phyloP scores from a whole-genome alignment of 768 basidiomycete species.

The Leccinum disarticulatum region DNA sequence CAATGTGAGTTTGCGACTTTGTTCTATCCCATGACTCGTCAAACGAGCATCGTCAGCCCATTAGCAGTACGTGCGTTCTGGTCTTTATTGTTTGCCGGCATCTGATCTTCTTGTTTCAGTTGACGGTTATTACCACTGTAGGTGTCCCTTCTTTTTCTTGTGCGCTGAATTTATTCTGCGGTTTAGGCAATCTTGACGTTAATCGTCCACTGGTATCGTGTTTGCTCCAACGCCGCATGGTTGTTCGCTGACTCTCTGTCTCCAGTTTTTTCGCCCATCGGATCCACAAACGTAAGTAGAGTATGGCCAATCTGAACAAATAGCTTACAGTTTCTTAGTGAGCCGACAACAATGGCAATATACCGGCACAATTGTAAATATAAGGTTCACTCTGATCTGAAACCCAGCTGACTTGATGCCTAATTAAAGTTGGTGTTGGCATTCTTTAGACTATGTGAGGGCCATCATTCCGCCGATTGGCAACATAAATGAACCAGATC shows the following conservation, averaged over 20 bases:
- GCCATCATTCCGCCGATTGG: neutral
- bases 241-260: neutral
- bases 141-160: neutral
- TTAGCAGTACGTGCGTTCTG: constrained; percentile 25
- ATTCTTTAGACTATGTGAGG: constrained; percentile 34
- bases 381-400: constrained; percentile 2
- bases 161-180: constrained; percentile 11
- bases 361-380: constrained; percentile 36
- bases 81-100: neutral
- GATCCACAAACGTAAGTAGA: constrained; percentile 40
- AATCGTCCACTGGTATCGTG: constrained; percentile 49
- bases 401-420: constrained; percentile 1
- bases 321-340: constrained; percentile 15
- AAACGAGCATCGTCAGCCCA: constrained; percentile 12
- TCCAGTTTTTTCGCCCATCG: constrained; percentile 40
- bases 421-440: constrained; percentile 27
- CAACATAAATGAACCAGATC: neutral
- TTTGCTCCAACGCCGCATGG: neutral
- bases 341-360: constrained; percentile 30
- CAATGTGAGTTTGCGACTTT: constrained; percentile 36
- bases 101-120: constrained; percentile 12
- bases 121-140: constrained; percentile 35
- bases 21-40: neutral
- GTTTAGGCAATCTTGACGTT: constrained; percentile 48
- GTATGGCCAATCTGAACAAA: neutral